Base-by-base conservation (phyloP, 2,329 filamentous ascomycete genomes). In the Aspergillus persii region DNA sequence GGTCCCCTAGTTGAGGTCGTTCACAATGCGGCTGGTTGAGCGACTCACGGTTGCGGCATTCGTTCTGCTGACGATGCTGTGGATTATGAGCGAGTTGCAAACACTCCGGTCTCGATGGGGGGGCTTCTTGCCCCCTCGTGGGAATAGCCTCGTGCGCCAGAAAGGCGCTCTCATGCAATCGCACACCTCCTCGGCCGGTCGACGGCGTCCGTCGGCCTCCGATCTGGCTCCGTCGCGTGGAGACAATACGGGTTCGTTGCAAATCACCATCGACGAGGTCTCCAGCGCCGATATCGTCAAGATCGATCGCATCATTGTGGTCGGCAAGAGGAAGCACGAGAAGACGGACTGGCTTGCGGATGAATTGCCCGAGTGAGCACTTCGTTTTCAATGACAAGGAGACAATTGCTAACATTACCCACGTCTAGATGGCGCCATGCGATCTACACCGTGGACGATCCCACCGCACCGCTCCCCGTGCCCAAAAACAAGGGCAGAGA, bases 331-430 rank as follows among this genome's bases (percentile, higher is more conserved):
- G 33, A 68, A 71, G 9, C 67, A 65, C 5, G 78, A 81, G 56
- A 69, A 81, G 57, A 75, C 77, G 4, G 64, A 71, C 49, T 82
- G 80, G 80, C 71, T 82, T 5, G 61, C 67, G 3, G 61, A 73
- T 8, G 69, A 79, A 26, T 66, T 82, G n/a, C 71, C 75, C 1
- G 76, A 79, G 75, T 81, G 73, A 63, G 70, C 64, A 12, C 12
- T 26, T 39, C 15, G 15, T 26, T 31, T 6, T 26, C 2, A 44
- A 3, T 8, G 41, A 33, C 12, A 47, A 33, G 9, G 33, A 46
- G 1, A 12, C 2, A 5, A 4, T 47, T 39, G 15, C 6, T 53
- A 44, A 11, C 18, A n/a, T 18, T 39, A 26, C 2, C 15, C 8
- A 26, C 18, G 8, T 9, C 11, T 58, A 77, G 76, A 63, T 81